phyloP scores from a whole-genome alignment of 768 basidiomycete genomes.

The button mushroom (Agaricus bisporus) region DNA sequence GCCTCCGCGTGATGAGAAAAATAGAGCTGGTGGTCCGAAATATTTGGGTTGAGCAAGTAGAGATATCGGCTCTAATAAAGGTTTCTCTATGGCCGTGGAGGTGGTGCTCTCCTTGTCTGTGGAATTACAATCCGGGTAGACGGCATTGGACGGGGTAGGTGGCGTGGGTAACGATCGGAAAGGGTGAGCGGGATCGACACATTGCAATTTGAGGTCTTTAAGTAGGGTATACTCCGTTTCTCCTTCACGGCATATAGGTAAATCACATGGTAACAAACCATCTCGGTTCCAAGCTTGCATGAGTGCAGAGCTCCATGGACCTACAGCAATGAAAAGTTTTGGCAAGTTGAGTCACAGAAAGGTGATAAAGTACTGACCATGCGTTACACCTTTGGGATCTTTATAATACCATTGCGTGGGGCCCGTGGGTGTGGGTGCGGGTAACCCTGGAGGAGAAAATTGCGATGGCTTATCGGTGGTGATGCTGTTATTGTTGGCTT shows the following conservation, averaged over 20 bases:
- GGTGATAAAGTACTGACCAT: conserved; percentile 45
- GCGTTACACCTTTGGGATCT: conserved; percentile 75
- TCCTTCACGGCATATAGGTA: conserved; percentile 75
- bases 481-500: conserved; percentile 21
- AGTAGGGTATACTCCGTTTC: conserved; percentile 63
- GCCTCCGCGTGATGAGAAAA: conserved; percentile 85
- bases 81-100: conserved; percentile 34
- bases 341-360: background rate
- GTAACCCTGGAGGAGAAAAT: conserved; percentile 76
- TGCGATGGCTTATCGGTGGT: conserved; percentile 37
- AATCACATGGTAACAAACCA: conserved; percentile 72
- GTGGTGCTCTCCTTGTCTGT: conserved; percentile 16
- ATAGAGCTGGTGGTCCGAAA: conserved; percentile 82
- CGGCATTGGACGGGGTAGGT: conserved; percentile 15
- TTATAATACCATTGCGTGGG: conserved; percentile 80
- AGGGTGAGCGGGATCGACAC: conserved; percentile 76
- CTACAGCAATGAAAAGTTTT: conserved; percentile 28
- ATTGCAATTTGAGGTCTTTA: conserved; percentile 71
- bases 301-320: conserved; percentile 81
- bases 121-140: conserved; percentile 26
- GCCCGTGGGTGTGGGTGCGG: conserved; percentile 58
- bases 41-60: conserved; percentile 72
- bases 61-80: conserved; percentile 67
- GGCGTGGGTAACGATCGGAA: conserved; percentile 40
- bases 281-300: conserved; percentile 92